Evolutionary conservation across 352 stramenopile species (phyloP).

Genomic region (Blastocystis sp.): DNA sequence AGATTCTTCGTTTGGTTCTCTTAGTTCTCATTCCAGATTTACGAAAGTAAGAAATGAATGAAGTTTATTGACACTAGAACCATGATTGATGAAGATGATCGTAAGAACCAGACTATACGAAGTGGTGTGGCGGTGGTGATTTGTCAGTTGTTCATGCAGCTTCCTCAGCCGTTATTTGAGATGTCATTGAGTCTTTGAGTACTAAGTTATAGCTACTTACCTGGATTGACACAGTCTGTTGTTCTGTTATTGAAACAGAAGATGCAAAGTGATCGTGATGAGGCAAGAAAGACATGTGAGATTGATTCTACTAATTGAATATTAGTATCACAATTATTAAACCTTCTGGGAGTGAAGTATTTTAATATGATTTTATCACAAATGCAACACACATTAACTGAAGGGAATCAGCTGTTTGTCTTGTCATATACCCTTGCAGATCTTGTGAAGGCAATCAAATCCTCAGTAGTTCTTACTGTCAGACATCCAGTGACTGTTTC

Average conservation of each 20-base stretch:
- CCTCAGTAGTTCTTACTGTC: neutral
- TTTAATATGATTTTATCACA: slow-evolving; percentile 19
- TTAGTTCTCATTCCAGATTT: slow-evolving; percentile 44
- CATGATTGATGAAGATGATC: slow-evolving; percentile 2
- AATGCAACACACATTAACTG: slow-evolving; percentile 46
- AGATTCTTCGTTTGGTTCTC: slow-evolving; percentile 34
- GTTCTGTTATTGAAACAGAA: slow-evolving; percentile 41
- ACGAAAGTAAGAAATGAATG: neutral
- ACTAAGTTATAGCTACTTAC: slow-evolving; percentile 3
- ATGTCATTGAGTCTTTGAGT: neutral
- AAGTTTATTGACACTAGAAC: neutral
- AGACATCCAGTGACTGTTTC: neutral
- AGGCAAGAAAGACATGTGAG: slow-evolving; percentile 30
- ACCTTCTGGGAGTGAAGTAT: slow-evolving; percentile 11
- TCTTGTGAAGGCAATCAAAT: neutral
- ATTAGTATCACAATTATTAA: slow-evolving; percentile 13
- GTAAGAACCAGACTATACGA: slow-evolving; percentile 9
- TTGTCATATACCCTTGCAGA: slow-evolving; percentile 51
- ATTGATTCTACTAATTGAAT: neutral
- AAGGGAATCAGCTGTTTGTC: slow-evolving; percentile 61
- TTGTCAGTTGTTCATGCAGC: slow-evolving; percentile 2
- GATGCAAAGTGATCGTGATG: slow-evolving; percentile 37
- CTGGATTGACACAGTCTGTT: slow-evolving; percentile 24
- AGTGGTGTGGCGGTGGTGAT: slow-evolving; percentile 43
- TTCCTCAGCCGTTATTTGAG: slow-evolving; percentile 13